Conservation (phyloP, 2,329 filamentous ascomycete species). For the Dothideomycetes sp. region DNA sequence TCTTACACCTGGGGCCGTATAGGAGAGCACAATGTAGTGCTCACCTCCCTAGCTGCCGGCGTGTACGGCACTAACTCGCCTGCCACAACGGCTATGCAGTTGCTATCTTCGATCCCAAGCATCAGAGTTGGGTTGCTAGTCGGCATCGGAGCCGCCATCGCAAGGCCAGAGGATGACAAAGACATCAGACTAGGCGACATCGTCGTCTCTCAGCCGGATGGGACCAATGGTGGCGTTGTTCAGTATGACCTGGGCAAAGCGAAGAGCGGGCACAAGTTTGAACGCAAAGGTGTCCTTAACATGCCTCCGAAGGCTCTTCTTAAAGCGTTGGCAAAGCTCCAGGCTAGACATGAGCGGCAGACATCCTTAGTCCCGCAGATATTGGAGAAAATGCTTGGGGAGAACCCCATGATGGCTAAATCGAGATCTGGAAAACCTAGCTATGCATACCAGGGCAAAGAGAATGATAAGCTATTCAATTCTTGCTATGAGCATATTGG, state of each 20-base stretch:
- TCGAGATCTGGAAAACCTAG: neutral
- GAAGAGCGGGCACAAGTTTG: constrained; percentile 7
- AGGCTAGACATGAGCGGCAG: constrained; percentile 6
- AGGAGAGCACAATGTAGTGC: constrained; percentile 16
- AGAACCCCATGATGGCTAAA: neutral
- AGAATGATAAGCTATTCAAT: too few relatives aligned
- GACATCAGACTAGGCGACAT: constrained; percentile 24
- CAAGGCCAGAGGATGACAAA: neutral
- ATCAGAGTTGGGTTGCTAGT: constrained; percentile 19
- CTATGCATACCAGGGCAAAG: neutral
- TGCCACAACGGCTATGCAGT: constrained; percentile 12
- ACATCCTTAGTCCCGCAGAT: neutral
- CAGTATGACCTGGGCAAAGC: constrained; percentile 20
- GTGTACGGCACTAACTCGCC: constrained; percentile 13
- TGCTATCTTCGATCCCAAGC: constrained; percentile 5
- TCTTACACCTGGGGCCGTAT: constrained; percentile 15
- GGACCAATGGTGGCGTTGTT: constrained; percentile 19
- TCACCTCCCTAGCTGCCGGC: constrained; percentile 15
- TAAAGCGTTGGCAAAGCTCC: constrained; percentile 11
- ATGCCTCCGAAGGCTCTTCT: constrained; percentile 14
- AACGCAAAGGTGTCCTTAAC: constrained; percentile 17
- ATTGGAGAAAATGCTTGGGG: neutral
- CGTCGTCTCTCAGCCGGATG: constrained; percentile 19
- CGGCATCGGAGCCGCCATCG: constrained; percentile 20
- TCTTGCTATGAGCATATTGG: too few relatives aligned